These are phyloP conservation scores for Xylariaceae sp. DNA, from an alignment of 2,329 filamentous ascomycete genomes.

Conservation along the genomic window DNA sequence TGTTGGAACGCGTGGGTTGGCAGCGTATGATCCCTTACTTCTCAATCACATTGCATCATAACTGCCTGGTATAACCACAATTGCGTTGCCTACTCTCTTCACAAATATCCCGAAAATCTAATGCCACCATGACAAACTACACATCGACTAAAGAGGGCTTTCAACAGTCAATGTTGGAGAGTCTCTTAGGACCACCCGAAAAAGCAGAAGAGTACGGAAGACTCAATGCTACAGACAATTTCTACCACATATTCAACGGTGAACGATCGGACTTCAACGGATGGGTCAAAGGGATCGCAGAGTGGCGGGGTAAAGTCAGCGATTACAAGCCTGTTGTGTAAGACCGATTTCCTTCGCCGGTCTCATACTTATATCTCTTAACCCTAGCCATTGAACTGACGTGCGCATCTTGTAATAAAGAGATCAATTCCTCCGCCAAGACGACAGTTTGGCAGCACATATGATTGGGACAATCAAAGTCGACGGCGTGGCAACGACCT, in stretches of 20 bases:
- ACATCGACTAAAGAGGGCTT: conserved; percentile 24
- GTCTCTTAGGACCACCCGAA: conserved; percentile 17
- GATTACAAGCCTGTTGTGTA: conserved; percentile 29
- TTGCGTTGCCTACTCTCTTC: no score
- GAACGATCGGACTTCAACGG: conserved; percentile 16
- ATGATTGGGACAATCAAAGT: conserved; percentile 30
- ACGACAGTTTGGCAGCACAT: conserved; percentile 27
- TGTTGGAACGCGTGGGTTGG: no score
- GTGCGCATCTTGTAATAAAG: conserved; percentile 9
- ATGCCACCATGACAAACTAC: conserved; percentile 27
- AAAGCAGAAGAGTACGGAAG: conserved; percentile 18
- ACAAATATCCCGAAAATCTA: no score
- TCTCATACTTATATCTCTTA: no score
- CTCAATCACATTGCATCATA: no score
- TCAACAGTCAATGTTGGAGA: conserved; percentile 24
- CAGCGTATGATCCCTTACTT: no score
- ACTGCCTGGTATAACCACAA: no score
- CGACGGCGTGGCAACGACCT: conserved; percentile 19
- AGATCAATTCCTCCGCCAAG: conserved; percentile 29
- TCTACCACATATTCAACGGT: conserved; percentile 26
- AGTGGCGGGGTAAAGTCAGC: conserved; percentile 27
- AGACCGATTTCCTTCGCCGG: conserved; percentile 4
- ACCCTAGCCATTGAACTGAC: not conserved
- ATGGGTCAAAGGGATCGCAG: conserved; percentile 22
- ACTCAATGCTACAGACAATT: conserved; percentile 9